Evolutionary conservation across 2,329 filamentous ascomycete genomes (phyloP), one percentile per base, ranked within the genome.

Genomic region (Colletotrichum sp.): DNA sequence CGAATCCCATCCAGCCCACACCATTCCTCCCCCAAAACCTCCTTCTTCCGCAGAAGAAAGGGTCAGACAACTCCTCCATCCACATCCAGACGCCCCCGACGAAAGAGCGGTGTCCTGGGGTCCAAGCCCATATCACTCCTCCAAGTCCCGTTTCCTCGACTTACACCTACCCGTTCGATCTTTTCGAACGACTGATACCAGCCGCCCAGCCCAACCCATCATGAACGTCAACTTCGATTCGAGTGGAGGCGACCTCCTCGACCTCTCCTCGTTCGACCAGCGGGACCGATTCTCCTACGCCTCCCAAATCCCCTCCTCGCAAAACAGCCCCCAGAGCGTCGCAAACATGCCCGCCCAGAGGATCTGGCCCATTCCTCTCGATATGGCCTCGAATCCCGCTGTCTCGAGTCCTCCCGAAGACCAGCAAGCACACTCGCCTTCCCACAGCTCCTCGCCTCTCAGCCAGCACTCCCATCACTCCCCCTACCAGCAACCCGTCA

Each of bases 201-300:
- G 18, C 38, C 38, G 38, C 18, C 38, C 18, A 48, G 69, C 77
- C 58, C 21, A 58, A 58, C 55, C 55, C 73, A 87, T 82, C 81
- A 87, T 87, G 91, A 89, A 88, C 85, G 89, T 90, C 87, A 89
- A 92, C 82, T 93, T 90, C 86, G 89, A 89, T 84, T 81, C 86
- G 82, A 86, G 87, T 82, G 87, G 87, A 84, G 88, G 87, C 84
- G 90, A 92, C 82, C 88, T 93, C 81, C 82, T 93, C 82, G 91
- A 92, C 82, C 86, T 92, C 81, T 88, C 85, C 79, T 75, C 73
- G n/a, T 92, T 89, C 85, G 89, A 92, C 82, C 88, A 88, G 81
- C 87, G 89, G 84, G 87, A 90, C 79, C 88, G 88, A 82, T 90
- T 90, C 81, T 87, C 89, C 78, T 87, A 86, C 83, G 87, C 86